A percentile compares a stretch with the other conserved stretches of the same genome.
Conservation (phyloP, 23 red algal species). For the Gracilaria vermiculophylla region DNA sequence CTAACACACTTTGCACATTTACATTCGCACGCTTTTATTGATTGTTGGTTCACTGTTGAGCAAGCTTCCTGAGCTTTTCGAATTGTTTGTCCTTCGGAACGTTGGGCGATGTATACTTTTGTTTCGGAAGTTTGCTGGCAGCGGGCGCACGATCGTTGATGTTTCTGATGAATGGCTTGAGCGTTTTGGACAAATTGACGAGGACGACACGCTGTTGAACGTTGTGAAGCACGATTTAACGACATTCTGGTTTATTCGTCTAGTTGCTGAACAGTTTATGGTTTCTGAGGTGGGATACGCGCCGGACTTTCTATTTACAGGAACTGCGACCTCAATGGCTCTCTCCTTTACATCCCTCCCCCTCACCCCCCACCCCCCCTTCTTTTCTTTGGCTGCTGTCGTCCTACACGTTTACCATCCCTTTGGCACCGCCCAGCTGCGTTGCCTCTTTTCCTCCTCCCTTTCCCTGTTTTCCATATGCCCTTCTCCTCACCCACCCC, state of each 20-base stretch:
- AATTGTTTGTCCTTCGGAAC: slow-evolving; percentile 7
- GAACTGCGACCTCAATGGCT: background rate
- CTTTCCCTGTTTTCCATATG: background rate
- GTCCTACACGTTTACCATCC: no score
- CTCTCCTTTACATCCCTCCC: background rate
- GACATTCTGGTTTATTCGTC: background rate
- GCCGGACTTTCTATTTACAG: background rate
- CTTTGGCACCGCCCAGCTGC: no score
- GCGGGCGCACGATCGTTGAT: background rate
- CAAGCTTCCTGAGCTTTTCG: background rate
- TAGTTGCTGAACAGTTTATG: no score
- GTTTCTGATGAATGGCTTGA: background rate
- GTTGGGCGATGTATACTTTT: slow-evolving; percentile 7
- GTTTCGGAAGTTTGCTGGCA: background rate
- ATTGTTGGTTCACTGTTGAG: background rate
- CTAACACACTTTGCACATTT: background rate
- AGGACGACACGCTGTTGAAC: background rate
- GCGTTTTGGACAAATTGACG: background rate
- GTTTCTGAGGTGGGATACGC: background rate
- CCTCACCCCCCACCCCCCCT: background rate
- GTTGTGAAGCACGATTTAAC: background rate
- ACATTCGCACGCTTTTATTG: background rate
- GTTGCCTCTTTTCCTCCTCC: background rate
- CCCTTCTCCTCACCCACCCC: background rate
- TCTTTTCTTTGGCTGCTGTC: no score